phyloP scores from a whole-genome alignment of 2,329 filamentous ascomycete genomes.

The Calonectria montana region DNA sequence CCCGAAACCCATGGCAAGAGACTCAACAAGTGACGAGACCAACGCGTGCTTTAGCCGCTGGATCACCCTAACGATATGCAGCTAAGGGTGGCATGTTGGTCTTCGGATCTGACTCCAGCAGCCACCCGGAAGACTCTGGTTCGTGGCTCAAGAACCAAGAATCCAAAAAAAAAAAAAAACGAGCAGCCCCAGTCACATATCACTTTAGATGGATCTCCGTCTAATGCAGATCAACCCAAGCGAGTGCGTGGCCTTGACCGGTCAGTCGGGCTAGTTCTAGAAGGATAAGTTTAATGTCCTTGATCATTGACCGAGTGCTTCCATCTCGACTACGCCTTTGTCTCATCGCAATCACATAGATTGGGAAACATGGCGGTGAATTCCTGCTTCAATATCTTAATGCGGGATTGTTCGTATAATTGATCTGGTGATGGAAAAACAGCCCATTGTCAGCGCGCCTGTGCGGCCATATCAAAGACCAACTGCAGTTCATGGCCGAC shows the following conservation, averaged over 20 bases:
- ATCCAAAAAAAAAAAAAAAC: not conserved
- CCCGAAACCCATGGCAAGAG: not conserved
- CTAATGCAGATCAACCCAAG: not conserved
- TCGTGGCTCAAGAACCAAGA: not conserved
- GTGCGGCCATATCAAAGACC: not conserved
- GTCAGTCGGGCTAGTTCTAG: not conserved
- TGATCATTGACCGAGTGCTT: not conserved
- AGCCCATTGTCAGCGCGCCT: not conserved
- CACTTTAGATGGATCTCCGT: not conserved
- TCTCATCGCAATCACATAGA: not conserved
- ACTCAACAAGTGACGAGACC: conserved; percentile 12
- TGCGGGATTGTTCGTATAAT: not conserved
- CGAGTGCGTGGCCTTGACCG: not conserved
- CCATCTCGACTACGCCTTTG: not conserved
- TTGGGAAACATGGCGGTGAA: not conserved
- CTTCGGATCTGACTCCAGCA: not conserved
- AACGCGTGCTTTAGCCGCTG: conserved; percentile 14
- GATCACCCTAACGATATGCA: conserved; percentile 7
- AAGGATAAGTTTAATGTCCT: not conserved
- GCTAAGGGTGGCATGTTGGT: not conserved
- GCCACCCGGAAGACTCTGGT: not conserved
- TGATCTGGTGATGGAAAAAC: not conserved
- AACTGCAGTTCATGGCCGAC: not conserved
- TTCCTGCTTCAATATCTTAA: not conserved
- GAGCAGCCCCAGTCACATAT: not conserved